Evolutionary conservation across 768 basidiomycete genomes (phyloP), one percentile per base, ranked within the genome.

Genomic region (Lactarius quietus): DNA sequence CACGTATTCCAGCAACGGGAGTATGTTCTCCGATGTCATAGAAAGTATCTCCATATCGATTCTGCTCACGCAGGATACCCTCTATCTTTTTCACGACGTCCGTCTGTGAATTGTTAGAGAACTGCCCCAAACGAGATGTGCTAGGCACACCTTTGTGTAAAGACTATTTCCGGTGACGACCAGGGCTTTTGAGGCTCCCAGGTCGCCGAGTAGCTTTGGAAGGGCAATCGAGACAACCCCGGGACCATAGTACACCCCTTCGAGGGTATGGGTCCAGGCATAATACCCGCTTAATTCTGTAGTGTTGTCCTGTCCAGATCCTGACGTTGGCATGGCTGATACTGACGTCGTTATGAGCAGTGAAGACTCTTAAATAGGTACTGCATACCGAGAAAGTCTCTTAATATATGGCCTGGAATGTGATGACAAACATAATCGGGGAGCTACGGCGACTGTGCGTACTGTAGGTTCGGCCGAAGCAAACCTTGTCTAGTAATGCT

Each of bases 111-210:
- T 38, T 36, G 41, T 20, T 31, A 31, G 54, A 33, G 28, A 28
- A 18, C 45, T 31, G 36, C 57, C 54, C 64, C 51, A 20, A 38
- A 28, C 1, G 35, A 33, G 20, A 38, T 23, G 23, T 23, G 45
- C 52, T 14, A 4, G 35, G 56, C 70, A 36, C 26, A 83, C 89
- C 84, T 91, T 91, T 28, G 83, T 76, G 63, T 83, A 75, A 36
- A 93, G 78, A 64, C 83, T 88, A 72, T 77, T 86, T 33, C 91
- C 90, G 3, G 91, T 92, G 54, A 92, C 81, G 61, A 92, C 73
- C 33, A 92, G 73, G 3, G 85, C 91, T 74, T 84, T 89, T 72
- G 80, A 84, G 33, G 79, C 83, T 28, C 81, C 82, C 39, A 92
- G 70, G 10, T 73, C 74, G 28, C 80, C 68, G 64, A 90, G 76